phyloP scores from a whole-genome alignment of 306 rosid genomes.

The Psophocarpus tetragonolobus region DNA sequence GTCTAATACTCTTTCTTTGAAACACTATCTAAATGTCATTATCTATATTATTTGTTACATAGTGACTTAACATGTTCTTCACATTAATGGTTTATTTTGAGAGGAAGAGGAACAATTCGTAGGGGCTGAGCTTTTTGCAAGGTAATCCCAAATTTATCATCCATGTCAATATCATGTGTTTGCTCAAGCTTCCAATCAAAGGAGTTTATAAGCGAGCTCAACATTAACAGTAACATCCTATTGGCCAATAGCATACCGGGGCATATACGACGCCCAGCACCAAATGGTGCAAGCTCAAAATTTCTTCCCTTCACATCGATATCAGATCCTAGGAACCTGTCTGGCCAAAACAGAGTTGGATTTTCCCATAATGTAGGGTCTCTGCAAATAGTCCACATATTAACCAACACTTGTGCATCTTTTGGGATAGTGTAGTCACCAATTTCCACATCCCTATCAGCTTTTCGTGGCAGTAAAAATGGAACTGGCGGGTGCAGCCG shows the following conservation, averaged over 20 bases:
- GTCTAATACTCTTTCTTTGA: too few relatives aligned
- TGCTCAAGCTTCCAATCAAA: constrained; percentile 39
- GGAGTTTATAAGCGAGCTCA: constrained; percentile 27
- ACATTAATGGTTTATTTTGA: not conserved
- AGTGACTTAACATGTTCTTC: too few relatives aligned
- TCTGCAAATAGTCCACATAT: constrained; percentile 32
- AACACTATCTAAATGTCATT: too few relatives aligned
- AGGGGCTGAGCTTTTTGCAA: constrained; percentile 27
- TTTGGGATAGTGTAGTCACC: constrained; percentile 27
- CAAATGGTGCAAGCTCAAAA: constrained; percentile 31
- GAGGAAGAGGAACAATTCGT: not conserved
- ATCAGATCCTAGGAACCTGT: constrained; percentile 27
- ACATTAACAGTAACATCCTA: constrained; percentile 30
- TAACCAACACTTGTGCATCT: constrained; percentile 28
- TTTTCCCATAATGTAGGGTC: constrained; percentile 20
- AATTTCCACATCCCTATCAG: constrained; percentile 16
- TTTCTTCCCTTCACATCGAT: constrained; percentile 27
- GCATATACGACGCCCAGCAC: constrained; percentile 34
- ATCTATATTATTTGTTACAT: too few relatives aligned
- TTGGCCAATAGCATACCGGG: constrained; percentile 8
- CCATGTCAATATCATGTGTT: constrained; percentile 16
- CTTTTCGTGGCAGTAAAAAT: constrained; percentile 34
- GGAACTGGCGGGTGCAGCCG: constrained; percentile 33
- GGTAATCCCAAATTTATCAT: constrained; percentile 33
- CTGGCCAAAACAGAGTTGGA: constrained; percentile 28